Base-by-base conservation (phyloP, 2,329 filamentous ascomycete species). In the Tolypocladium inflatum region DNA sequence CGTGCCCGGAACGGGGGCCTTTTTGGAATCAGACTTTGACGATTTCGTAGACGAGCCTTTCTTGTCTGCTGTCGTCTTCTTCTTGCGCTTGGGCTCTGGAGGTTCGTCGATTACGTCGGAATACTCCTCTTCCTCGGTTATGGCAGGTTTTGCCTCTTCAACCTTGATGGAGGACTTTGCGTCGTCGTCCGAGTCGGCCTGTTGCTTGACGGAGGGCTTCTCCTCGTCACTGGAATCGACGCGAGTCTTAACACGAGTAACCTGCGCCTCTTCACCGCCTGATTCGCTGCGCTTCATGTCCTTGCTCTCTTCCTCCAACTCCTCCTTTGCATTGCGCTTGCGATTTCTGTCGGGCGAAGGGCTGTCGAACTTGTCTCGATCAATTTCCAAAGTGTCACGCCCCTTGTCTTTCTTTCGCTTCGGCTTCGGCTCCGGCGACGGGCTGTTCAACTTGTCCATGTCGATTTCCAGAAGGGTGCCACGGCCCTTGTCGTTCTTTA, bases 41-140 rank as follows among this genome's bases (percentile, higher is more conserved):
- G 63, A 55, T 53, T 72, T 73, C 21, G 59, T 63, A 15, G 63
- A 6, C n/a, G 62, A 55, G n/a, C 67, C 64, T 26, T 71, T 73
- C 57, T 65, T 63, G 26, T 76, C 71, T 15, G 19, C 30, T 52
- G 19, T n/a, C 30, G 48, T 15, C 60, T 76, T 75, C 63, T 83
- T 86, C 67, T 80, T 83, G 35, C 79, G 79, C 55, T 85, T 83
- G 11, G 84, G 81, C 33, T 79, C 76, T 55, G 72, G 83, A 3
- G 78, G 78, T 62, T 93, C 89, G 67, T 96, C 92, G 45, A 94
- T 76, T n/a, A 96, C 79, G 4, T 74, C 71, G 0, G 71, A 72
- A 51, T 74, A 73, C 37, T 75, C 74, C n/a, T 74, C 74, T 56
- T 74, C 73, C 33, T 73, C 67, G 56, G 67, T 62, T 5, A 67